These are phyloP conservation scores for Allium sativum DNA, from an alignment of 106 monocot genomes.

Conservation along the genomic window DNA sequence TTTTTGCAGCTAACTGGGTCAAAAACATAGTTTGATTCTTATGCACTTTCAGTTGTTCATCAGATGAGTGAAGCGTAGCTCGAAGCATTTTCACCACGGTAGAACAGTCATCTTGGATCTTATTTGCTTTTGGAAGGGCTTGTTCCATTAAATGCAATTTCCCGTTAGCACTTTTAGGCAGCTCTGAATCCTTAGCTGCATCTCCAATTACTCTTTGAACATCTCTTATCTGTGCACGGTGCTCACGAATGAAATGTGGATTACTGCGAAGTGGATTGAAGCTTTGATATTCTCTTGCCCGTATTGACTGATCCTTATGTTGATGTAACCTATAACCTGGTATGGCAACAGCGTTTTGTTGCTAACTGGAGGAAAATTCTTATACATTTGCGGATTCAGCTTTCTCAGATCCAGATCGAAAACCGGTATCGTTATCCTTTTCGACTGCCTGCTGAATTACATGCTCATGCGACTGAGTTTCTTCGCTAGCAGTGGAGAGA, in stretches of 20 bases:
- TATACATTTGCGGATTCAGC: conserved; percentile 2
- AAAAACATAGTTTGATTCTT: conserved; percentile 68
- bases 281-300: conserved; percentile 63
- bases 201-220: conserved; percentile 70
- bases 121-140: conserved; percentile 43
- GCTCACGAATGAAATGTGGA: conserved; percentile 58
- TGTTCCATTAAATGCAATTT: conserved; percentile 61
- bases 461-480: conserved; percentile 1
- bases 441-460: conserved; percentile 8
- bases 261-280: conserved; percentile 48
- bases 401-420: conserved; percentile 1
- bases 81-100: conserved; percentile 60
- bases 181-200: conserved; percentile 68
- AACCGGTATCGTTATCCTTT: conserved; percentile 3
- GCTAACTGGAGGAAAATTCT: conserved; percentile 3
- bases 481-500: conserved; percentile 11
- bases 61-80: conserved; percentile 66
- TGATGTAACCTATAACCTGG: conserved; percentile 60
- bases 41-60: conserved; percentile 55
- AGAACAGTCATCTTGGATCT: conserved; percentile 65
- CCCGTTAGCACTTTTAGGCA: conserved; percentile 63
- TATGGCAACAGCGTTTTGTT: conserved; percentile 1
- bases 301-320: conserved; percentile 72
- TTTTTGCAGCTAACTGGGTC: conserved; percentile 79
- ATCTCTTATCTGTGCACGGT: conserved; percentile 51